These are phyloP conservation scores for Gossypium australe DNA, from an alignment of 345 rosid species.

Conservation along the genomic window DNA sequence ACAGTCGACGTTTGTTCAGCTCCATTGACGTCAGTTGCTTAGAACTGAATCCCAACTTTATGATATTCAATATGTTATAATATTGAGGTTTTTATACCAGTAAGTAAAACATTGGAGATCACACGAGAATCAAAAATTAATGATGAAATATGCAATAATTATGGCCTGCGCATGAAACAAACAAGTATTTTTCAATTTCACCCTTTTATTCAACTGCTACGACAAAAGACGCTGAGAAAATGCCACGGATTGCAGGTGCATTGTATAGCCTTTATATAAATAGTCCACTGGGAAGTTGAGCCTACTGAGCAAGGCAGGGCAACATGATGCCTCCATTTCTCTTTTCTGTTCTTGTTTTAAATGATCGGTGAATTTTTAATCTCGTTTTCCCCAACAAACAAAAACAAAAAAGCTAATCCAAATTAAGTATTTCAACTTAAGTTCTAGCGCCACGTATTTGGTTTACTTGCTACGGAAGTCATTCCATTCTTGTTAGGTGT, in stretches of 20 bases:
- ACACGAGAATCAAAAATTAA: background rate
- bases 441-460: background rate
- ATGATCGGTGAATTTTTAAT: background rate
- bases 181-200: background rate
- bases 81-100: background rate
- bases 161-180: background rate
- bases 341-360: background rate
- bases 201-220: background rate
- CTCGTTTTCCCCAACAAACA: no score
- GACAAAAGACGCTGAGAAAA: background rate
- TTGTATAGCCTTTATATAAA: background rate
- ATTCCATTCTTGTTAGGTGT: background rate
- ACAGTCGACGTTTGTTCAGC: constrained; percentile 86
- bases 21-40: constrained; percentile 52
- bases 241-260: background rate
- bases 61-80: background rate
- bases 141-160: background rate
- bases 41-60: constrained; percentile 58
- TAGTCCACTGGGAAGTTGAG: background rate
- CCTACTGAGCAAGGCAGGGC: background rate
- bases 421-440: background rate
- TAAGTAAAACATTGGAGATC: background rate
- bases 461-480: background rate
- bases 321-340: background rate
- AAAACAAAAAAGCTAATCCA: background rate